A percentile compares a stretch with the other conserved stretches of the same genome.
phyloP scores from a whole-genome alignment of 2,329 filamentous ascomycete species.

The Clarireedia monteithiana region DNA sequence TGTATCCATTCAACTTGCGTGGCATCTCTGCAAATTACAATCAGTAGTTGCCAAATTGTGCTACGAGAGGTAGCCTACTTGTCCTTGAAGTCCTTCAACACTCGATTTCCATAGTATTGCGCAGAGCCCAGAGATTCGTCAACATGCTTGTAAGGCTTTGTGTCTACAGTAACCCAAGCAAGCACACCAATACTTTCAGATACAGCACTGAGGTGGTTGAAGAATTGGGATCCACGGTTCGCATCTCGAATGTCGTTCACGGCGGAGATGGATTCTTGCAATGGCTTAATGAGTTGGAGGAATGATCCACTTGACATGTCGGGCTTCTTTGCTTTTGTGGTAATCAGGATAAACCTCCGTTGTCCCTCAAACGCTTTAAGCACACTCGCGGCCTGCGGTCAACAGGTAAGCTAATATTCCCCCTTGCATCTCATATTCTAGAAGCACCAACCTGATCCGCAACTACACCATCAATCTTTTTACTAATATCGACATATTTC shows the following conservation, averaged over 20 bases:
- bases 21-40: slow-evolving; percentile 49
- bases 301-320: slow-evolving; percentile 56
- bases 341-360: slow-evolving; percentile 78
- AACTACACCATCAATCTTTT: slow-evolving; percentile 68
- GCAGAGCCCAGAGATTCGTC: slow-evolving; percentile 75
- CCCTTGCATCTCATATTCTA: not conserved
- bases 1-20: slow-evolving; percentile 84
- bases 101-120: slow-evolving; percentile 91
- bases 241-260: slow-evolving; percentile 75
- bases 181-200: slow-evolving; percentile 84
- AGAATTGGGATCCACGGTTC: slow-evolving; percentile 67
- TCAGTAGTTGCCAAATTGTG: slow-evolving; percentile 1
- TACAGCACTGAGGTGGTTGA: slow-evolving; percentile 78
- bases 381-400: slow-evolving; percentile 42
- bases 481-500: slow-evolving; percentile 70
- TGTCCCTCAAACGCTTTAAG: slow-evolving; percentile 69
- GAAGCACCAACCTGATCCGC: slow-evolving; percentile 62
- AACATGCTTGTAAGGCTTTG: slow-evolving; percentile 77
- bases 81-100: slow-evolving; percentile 85
- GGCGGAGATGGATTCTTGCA: slow-evolving; percentile 73
- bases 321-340: slow-evolving; percentile 88
- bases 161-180: slow-evolving; percentile 82
- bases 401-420: too few species aligned
- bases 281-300: slow-evolving; percentile 75
- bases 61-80: slow-evolving; percentile 40